These are phyloP conservation scores for Hypoxylon sp. DNA, from an alignment of 2,329 filamentous ascomycete species.

Conservation along the genomic window DNA sequence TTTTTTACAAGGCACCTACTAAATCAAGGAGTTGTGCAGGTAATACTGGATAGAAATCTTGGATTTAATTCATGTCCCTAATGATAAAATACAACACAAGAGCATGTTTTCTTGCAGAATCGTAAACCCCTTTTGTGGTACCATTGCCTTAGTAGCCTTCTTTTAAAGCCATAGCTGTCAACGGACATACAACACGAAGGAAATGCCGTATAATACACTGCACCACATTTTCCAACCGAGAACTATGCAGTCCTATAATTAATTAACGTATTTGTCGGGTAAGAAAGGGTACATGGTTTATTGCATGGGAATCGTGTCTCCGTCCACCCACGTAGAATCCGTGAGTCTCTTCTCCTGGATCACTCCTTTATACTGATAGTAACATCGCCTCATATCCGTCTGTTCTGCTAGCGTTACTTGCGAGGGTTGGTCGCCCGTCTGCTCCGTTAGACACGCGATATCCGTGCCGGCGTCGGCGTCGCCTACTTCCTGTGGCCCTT, in stretches of 20 bases:
- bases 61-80: neutral
- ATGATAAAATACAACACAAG: neutral
- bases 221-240: neutral
- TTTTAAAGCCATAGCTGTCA: neutral
- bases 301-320: slow-evolving; percentile 36
- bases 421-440: slow-evolving; percentile 22
- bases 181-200: neutral
- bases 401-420: slow-evolving; percentile 22
- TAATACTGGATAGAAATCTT: neutral
- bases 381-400: slow-evolving; percentile 44
- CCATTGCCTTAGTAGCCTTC: neutral
- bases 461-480: slow-evolving; percentile 41
- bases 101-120: neutral
- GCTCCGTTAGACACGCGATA: slow-evolving; percentile 44
- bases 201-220: neutral
- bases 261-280: neutral
- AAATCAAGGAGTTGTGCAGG: neutral
- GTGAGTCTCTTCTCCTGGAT: slow-evolving; percentile 40
- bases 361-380: slow-evolving; percentile 39
- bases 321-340: slow-evolving; percentile 36
- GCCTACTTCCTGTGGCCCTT: slow-evolving; percentile 38
- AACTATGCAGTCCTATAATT: slow-evolving; percentile 19
- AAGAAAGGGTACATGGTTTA: slow-evolving; percentile 8
- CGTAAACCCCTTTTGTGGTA: neutral
- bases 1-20: neutral